Evolutionary conservation across 352 stramenopile species (phyloP).

Genomic region (Globisporangium barbulae): DNA sequence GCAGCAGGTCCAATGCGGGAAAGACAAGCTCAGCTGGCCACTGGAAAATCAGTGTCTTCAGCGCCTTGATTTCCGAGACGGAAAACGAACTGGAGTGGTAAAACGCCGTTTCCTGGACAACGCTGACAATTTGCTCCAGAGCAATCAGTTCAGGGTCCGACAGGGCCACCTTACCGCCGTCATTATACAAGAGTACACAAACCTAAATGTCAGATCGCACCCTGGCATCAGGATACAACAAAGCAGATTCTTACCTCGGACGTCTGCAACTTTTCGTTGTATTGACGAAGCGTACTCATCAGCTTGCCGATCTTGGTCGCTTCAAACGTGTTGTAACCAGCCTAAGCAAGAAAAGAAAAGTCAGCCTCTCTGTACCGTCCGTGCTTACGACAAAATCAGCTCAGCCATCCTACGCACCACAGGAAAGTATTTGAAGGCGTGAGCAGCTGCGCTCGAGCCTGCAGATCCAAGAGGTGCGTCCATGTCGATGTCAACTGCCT

Average conservation of each 20-base stretch:
- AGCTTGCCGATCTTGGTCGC: conserved; percentile 91
- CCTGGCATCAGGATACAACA: conserved; percentile 37
- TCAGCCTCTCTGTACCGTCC: conserved; percentile 20
- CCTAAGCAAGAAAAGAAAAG: conserved; percentile 34
- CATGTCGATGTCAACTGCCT: conserved; percentile 18
- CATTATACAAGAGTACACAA: not conserved
- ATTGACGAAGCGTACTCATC: conserved; percentile 87
- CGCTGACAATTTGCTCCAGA: conserved; percentile 56
- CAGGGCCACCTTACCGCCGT: conserved; percentile 24
- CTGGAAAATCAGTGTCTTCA: conserved; percentile 57
- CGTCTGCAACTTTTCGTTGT: conserved; percentile 75
- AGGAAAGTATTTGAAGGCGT: conserved; percentile 67
- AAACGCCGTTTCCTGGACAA: conserved; percentile 77
- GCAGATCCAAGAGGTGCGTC: conserved; percentile 1
- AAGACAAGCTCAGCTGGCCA: conserved; percentile 85
- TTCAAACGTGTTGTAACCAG: conserved; percentile 91
- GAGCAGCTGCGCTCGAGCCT: conserved; percentile 8
- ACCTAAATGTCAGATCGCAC: conserved; percentile 23
- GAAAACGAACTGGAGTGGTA: conserved; percentile 92
- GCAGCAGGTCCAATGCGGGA: conserved; percentile 90
- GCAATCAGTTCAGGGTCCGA: conserved; percentile 47
- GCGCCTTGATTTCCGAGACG: conserved; percentile 44
- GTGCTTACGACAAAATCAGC: conserved; percentile 16
- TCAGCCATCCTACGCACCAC: conserved; percentile 26
- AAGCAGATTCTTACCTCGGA: conserved; percentile 25